Conservation (phyloP, 805 yeast genomes). For the Pichia thaimueangensis region DNA sequence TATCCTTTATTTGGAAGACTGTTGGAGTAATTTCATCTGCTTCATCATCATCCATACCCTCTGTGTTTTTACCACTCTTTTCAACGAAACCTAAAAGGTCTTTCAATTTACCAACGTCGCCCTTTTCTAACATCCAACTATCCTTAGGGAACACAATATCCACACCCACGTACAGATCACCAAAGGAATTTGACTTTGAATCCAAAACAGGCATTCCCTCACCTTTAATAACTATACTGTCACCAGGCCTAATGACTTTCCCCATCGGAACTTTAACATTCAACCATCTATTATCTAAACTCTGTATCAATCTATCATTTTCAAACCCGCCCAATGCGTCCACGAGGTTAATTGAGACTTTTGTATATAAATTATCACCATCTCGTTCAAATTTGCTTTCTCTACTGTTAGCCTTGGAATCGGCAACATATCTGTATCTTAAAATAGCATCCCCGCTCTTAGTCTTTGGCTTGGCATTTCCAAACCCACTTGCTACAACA, state of each 20-base stretch:
- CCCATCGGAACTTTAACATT: slow-evolving; percentile 65
- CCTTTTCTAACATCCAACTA: slow-evolving; percentile 73
- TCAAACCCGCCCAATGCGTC: slow-evolving; percentile 85
- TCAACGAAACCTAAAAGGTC: slow-evolving; percentile 41
- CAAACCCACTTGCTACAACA: slow-evolving; percentile 56
- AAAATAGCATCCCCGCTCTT: slow-evolving; percentile 72
- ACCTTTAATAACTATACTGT: slow-evolving; percentile 50
- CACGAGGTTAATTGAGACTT: slow-evolving; percentile 54
- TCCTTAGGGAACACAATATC: slow-evolving; percentile 78
- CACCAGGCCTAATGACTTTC: slow-evolving; percentile 74
- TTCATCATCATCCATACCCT: slow-evolving; percentile 24
- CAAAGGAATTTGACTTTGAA: slow-evolving; percentile 31
- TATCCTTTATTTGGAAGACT: slow-evolving; percentile 19
- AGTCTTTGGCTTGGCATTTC: slow-evolving; percentile 69
- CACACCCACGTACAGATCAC: slow-evolving; percentile 67
- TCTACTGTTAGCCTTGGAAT: slow-evolving; percentile 22
- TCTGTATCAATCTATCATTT: slow-evolving; percentile 53
- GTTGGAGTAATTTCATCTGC: slow-evolving; percentile 21
- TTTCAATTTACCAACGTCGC: slow-evolving; percentile 50
- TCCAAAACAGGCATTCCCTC: slow-evolving; percentile 78
- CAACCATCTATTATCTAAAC: slow-evolving; percentile 74
- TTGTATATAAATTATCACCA: slow-evolving; percentile 59
- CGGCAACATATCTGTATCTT: slow-evolving; percentile 43
- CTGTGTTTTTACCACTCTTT: slow-evolving; percentile 18
- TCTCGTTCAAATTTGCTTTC: slow-evolving; percentile 34